phyloP scores from a whole-genome alignment of 164 flowering plant species.

The Macadamia tetraphylla region DNA sequence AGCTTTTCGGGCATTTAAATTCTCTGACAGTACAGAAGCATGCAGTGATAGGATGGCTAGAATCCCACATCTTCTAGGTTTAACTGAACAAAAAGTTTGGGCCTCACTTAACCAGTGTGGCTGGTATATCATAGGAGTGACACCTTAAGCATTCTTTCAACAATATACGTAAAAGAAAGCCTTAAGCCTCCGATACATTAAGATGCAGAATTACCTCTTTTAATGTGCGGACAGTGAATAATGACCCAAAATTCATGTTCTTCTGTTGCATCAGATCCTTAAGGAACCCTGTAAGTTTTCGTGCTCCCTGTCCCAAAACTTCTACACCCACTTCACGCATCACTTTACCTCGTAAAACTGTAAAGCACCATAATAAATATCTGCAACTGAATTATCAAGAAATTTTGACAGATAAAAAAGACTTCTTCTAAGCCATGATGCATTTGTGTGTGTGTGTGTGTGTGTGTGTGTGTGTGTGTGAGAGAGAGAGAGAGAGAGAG shows the following conservation, averaged over 20 bases:
- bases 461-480: too few species aligned
- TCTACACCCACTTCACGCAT: constrained; percentile 89
- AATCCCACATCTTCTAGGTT: not conserved
- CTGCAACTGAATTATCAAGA: not conserved
- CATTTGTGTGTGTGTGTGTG: too few species aligned
- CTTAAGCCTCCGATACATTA: not conserved
- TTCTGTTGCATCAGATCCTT: constrained; percentile 73
- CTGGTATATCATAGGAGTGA: too few species aligned
- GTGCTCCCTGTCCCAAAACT: constrained; percentile 74
- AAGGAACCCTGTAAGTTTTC: constrained; percentile 79
- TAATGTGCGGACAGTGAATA: constrained; percentile 85
- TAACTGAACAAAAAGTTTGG: not conserved
- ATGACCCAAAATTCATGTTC: constrained; percentile 56
- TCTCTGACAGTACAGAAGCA: not conserved
- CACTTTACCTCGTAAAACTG: constrained; percentile 87
- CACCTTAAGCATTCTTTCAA: too few species aligned
- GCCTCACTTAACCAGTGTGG: not conserved
- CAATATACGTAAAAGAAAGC: too few species aligned
- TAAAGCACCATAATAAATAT: constrained; percentile 3
- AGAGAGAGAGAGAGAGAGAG: too few species aligned
- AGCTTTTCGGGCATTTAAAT: not conserved
- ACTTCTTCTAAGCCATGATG: too few species aligned
- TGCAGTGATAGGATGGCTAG: not conserved
- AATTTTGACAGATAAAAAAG: too few species aligned
- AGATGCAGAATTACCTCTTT: constrained; percentile 62